These are phyloP conservation scores for Ilex asprella DNA, from an alignment of 257 asterid species.

Conservation along the genomic window DNA sequence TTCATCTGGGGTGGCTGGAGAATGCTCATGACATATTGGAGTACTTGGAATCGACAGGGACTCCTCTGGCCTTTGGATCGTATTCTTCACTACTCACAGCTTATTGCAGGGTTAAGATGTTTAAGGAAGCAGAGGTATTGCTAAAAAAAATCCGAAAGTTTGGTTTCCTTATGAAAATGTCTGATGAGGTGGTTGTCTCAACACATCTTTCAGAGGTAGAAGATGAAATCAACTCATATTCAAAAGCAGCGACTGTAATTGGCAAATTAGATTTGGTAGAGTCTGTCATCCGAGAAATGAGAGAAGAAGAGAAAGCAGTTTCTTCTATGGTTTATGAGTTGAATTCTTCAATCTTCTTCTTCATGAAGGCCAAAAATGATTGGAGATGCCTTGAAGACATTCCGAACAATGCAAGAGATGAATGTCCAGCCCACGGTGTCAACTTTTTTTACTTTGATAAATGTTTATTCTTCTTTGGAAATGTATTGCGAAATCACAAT, in stretches of 20 bases:
- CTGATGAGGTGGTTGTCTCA: conserved; percentile 14
- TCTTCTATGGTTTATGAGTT: conserved; percentile 32
- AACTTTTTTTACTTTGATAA: too few relatives aligned
- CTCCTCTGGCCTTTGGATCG: conserved; percentile 20
- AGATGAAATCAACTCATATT: too few relatives aligned
- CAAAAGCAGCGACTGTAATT: conserved; percentile 9
- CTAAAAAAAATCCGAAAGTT: conserved; percentile 31
- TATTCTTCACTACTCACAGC: conserved; percentile 52
- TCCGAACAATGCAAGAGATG: too few relatives aligned
- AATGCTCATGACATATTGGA: conserved; percentile 93
- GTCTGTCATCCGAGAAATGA: conserved; percentile 34
- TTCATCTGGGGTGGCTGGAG: conserved; percentile 73
- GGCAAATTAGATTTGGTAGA: conserved; percentile 34
- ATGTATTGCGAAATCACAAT: too few relatives aligned
- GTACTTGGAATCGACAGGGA: conserved; percentile 51
- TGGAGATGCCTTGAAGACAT: too few relatives aligned
- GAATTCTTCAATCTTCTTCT: conserved; percentile 73
- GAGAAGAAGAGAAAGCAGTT: conserved; percentile 28
- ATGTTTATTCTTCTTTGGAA: too few relatives aligned
- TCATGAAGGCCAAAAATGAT: conserved; percentile 71
- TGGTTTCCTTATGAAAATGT: conserved; percentile 11
- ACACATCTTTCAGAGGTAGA: too few relatives aligned
- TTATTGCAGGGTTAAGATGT: conserved; percentile 41
- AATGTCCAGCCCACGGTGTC: too few relatives aligned
- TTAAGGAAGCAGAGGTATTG: conserved; percentile 62